A percentile compares a stretch with the other conserved stretches of the same genome.
phyloP scores from a whole-genome alignment of 768 basidiomycete species.

The Tulasnella sp. region DNA sequence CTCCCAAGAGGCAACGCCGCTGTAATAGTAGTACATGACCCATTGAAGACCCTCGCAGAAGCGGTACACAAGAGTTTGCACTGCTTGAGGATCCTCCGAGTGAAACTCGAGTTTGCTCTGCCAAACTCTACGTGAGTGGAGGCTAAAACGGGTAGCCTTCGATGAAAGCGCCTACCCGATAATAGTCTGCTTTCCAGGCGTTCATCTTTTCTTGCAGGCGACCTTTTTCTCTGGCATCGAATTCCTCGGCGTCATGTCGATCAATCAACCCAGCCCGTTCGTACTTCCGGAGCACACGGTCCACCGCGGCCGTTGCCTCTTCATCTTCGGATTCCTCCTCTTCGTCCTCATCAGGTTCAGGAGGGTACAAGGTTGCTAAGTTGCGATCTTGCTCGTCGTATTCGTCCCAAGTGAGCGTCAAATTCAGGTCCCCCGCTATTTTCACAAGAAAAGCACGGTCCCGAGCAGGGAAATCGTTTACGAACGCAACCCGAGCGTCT shows the following conservation, averaged over 20 bases:
- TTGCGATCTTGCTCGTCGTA: constrained; percentile 80
- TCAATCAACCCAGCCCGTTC: constrained; percentile 32
- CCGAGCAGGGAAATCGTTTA: constrained; percentile 71
- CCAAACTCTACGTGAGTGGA: constrained; percentile 25
- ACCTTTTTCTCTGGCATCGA: constrained; percentile 73
- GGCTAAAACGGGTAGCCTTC: not conserved
- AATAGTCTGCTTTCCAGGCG: constrained; percentile 89
- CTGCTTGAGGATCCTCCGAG: constrained; percentile 60
- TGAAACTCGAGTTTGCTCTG: constrained; percentile 86
- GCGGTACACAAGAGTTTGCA: constrained; percentile 66
- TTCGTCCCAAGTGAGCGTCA: constrained; percentile 87
- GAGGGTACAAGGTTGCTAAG: constrained; percentile 57
- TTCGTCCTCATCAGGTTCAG: constrained; percentile 35
- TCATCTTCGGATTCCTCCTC: constrained; percentile 37
- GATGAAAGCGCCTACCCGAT: constrained; percentile 53
- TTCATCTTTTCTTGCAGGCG: constrained; percentile 78
- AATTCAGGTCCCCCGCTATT: constrained; percentile 71
- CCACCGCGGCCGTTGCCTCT: constrained; percentile 24
- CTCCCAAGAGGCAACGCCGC: constrained; percentile 94
- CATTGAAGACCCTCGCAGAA: constrained; percentile 96
- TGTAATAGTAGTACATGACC: constrained; percentile 99
- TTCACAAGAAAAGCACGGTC: constrained; percentile 76
- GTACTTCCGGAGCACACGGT: constrained; percentile 24
- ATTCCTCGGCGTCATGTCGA: constrained; percentile 67
- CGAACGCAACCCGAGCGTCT: constrained; percentile 53